Evolutionary conservation across 805 yeast genomes (phyloP).

Genomic region (Kockiozyma suomiensis): DNA sequence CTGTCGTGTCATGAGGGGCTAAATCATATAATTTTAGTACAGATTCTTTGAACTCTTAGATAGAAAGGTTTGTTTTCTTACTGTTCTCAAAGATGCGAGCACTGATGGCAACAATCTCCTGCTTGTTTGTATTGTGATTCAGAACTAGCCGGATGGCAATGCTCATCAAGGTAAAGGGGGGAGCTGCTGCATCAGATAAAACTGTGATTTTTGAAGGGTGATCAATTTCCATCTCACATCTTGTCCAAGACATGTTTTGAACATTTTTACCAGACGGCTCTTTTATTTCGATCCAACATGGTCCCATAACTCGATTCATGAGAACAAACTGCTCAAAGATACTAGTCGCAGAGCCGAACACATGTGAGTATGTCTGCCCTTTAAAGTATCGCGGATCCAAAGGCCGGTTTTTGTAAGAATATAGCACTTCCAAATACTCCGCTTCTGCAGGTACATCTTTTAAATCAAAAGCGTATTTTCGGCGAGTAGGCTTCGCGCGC

Average conservation of each 20-base stretch:
- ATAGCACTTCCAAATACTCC: conserved; percentile 73
- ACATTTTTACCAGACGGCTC: conserved; percentile 62
- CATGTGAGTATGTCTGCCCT: conserved; percentile 75
- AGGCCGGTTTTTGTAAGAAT: conserved; percentile 61
- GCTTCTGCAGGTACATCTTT: conserved; percentile 76
- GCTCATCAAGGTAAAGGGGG: conserved; percentile 73
- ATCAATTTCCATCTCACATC: conserved; percentile 66
- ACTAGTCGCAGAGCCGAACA: conserved; percentile 74
- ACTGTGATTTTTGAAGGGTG: conserved; percentile 48
- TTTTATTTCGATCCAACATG: conserved; percentile 87
- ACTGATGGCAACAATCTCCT: conserved; percentile 85
- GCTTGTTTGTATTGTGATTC: conserved; percentile 72
- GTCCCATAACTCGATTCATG: conserved; percentile 89
- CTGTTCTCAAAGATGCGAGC: conserved; percentile 65
- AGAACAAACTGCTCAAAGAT: conserved; percentile 85
- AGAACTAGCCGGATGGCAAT: conserved; percentile 78
- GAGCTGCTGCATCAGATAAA: conserved; percentile 50
- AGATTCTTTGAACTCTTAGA: not conserved
- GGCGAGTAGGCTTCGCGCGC: conserved; percentile 68
- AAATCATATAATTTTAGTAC: not conserved
- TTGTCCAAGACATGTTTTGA: conserved; percentile 70
- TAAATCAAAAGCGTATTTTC: conserved; percentile 87
- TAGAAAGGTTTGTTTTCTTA: not conserved
- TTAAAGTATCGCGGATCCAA: conserved; percentile 58
- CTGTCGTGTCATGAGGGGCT: conserved; percentile 74